Base-by-base conservation (phyloP, 2,329 filamentous ascomycete species). In the Trichophyton simii region DNA sequence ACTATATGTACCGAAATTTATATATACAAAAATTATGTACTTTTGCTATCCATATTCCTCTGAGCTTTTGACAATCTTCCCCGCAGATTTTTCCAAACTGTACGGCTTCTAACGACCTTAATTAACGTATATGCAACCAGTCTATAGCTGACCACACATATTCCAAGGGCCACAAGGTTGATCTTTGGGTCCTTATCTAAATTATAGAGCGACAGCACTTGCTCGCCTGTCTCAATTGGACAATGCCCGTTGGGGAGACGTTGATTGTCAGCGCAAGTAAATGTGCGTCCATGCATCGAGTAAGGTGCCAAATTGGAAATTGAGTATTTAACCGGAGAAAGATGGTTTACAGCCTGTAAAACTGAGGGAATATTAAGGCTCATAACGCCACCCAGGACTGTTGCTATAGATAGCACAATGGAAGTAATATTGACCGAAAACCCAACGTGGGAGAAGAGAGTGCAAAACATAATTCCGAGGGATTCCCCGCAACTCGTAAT, bases 381-480 rank as follows among this genome's bases (percentile, higher is more conserved):
- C 71, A 91, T 80, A 38, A 90, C 78, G 0, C 87, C 87, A 0
- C 82, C 82, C 80, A 91, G 87, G 68, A 84, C 81, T 66, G 86
- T 86, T 0, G 87, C 84, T 6, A 91, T 81, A 0, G 83, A 85
- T 2, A 91, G 77, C 18, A 91, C 77, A 48, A 89, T 80, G 0
- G 82, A 84, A 65, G 86, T 89, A 61, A 89, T 73, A 66, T 88
- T 89, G 62, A 91, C 83, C 0, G 87, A 86, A 70, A 91, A 91
- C 1, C 88, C 88, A 0, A 86, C 87, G 68, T 91, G 87, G 38
- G 76, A 75, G 70, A 90, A 88, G 7, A 91, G 74, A 0, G 87
- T 90, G 74, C 89, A 89, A 77, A 91, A 91, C 75, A 89, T 84
- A 68, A 91, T 90, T 0, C 88, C 87, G 0, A 91, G 69, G 60